phyloP scores from a whole-genome alignment of 2,329 filamentous ascomycete genomes.

The Fusarium sp. region DNA sequence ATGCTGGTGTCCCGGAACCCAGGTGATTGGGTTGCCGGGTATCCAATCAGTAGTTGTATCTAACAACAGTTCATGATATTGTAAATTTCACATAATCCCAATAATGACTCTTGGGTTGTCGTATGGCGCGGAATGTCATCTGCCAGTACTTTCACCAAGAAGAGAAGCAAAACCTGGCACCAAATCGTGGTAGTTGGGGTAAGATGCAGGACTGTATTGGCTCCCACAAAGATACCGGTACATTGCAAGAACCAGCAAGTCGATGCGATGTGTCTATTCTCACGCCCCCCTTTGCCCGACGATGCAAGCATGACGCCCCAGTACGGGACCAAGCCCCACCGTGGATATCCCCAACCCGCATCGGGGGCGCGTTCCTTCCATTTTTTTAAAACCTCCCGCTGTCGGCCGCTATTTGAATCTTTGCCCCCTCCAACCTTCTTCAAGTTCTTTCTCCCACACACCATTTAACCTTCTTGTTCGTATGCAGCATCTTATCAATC shows the following conservation, averaged over 20 bases:
- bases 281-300: slow-evolving; percentile 30
- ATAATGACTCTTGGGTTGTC: not conserved
- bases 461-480: slow-evolving; percentile 5
- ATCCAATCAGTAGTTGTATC: slow-evolving; percentile 4
- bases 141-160: not conserved
- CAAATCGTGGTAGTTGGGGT: too few relatives aligned
- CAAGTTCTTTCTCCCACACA: slow-evolving; percentile 19
- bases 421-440: slow-evolving; percentile 38
- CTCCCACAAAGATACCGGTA: not conserved
- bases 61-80: not conserved
- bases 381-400: slow-evolving; percentile 49
- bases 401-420: slow-evolving; percentile 43
- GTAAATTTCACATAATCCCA: not conserved
- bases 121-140: not conserved
- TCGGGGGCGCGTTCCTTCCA: slow-evolving; percentile 36
- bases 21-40: slow-evolving; percentile 19
- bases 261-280: slow-evolving; percentile 7
- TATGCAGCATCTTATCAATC: slow-evolving; percentile 45
- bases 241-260: not conserved
- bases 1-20: slow-evolving; percentile 8
- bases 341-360: slow-evolving; percentile 44
- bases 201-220: not conserved
- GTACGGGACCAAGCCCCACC: slow-evolving; percentile 19
- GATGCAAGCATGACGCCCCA: slow-evolving; percentile 9
- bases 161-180: not conserved